These are phyloP conservation scores for Ophiocordyceps camponoti-saundersi DNA, from an alignment of 2,329 filamentous ascomycete genomes.

Conservation along the genomic window DNA sequence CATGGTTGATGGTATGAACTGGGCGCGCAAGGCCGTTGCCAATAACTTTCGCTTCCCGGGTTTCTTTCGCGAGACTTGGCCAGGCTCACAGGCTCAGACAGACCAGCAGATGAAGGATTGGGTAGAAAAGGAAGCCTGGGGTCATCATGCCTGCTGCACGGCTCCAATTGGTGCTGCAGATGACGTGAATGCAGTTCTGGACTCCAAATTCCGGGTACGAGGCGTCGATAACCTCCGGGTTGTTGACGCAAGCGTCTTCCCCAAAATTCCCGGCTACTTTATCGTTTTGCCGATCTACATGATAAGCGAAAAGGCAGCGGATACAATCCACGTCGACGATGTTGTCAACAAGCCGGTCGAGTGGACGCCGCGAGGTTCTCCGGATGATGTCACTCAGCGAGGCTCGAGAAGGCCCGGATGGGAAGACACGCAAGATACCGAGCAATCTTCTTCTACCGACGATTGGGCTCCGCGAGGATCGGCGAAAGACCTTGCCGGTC, in stretches of 20 bases:
- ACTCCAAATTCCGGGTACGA: constrained; percentile 34
- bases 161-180: constrained; percentile 34
- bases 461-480: not conserved
- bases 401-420: not conserved
- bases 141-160: constrained; percentile 39
- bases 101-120: constrained; percentile 23
- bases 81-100: constrained; percentile 21
- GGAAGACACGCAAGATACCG: too few species aligned
- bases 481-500: not conserved
- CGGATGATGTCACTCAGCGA: not conserved
- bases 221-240: constrained; percentile 36
- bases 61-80: constrained; percentile 6
- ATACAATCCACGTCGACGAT: constrained; percentile 4
- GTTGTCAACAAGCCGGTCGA: not conserved
- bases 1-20: constrained; percentile 35
- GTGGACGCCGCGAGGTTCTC: not conserved
- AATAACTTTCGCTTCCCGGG: constrained; percentile 4
- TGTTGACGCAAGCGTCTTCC: constrained; percentile 39
- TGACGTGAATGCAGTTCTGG: constrained; percentile 36
- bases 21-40: constrained; percentile 24
- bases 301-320: constrained; percentile 36
- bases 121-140: constrained; percentile 30
- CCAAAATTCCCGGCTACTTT: constrained; percentile 30
- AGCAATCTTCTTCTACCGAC: not conserved
- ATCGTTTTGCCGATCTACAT: constrained; percentile 33